Percentiles rank a stretch among this genome's conserved stretches.
These are phyloP conservation scores for Candida incommunis DNA, from an alignment of 805 yeast genomes.

Conservation along the genomic window DNA sequence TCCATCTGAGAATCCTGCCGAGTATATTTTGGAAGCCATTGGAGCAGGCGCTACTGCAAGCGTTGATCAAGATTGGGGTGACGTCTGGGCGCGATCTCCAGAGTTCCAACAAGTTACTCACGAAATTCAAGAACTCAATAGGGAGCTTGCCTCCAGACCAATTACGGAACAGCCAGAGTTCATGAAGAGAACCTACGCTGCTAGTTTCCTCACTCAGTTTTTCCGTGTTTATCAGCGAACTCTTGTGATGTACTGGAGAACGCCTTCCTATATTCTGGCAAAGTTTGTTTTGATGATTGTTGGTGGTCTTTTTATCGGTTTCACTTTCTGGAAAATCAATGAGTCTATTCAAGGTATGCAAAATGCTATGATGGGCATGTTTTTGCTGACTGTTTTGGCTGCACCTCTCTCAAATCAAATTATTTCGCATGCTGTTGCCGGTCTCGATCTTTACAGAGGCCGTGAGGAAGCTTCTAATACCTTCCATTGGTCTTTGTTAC, in stretches of 20 bases:
- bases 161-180: conserved; percentile 14
- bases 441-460: conserved; percentile 53
- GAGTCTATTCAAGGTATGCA: conserved; percentile 39
- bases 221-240: conserved; percentile 29
- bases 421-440: conserved; percentile 40
- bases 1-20: conserved; percentile 55
- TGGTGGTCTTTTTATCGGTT: conserved; percentile 56
- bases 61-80: conserved; percentile 45
- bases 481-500: conserved; percentile 53
- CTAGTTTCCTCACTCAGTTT: conserved; percentile 34
- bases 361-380: conserved; percentile 44
- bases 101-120: conserved; percentile 23
- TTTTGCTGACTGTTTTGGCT: conserved; percentile 42
- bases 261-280: conserved; percentile 47
- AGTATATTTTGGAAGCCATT: conserved; percentile 56
- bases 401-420: conserved; percentile 51
- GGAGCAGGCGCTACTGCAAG: conserved; percentile 72
- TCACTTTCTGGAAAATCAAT: conserved; percentile 49
- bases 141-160: conserved; percentile 16
- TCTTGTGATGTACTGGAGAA: conserved; percentile 37
- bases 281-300: conserved; percentile 37
- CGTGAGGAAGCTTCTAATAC: conserved; percentile 61
- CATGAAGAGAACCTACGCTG: conserved; percentile 25
- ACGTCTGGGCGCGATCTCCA: conserved; percentile 41
- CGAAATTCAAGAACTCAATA: conserved; percentile 23